Evolutionary conservation across 176 grass and related monocot species (phyloP).

Genomic region (Zoysia pacifica): DNA sequence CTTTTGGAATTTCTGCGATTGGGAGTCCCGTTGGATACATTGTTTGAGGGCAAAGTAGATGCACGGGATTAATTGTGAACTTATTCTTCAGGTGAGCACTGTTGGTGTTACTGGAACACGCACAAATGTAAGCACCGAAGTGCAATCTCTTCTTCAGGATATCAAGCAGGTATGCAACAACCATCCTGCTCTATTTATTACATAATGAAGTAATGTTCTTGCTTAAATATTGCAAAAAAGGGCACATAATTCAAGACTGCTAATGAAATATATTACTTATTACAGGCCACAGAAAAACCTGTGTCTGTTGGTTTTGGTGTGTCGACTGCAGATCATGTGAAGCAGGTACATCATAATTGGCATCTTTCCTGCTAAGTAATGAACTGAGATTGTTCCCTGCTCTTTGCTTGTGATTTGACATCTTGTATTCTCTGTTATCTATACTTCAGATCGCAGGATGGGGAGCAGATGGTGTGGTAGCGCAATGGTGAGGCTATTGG

Average conservation of each 20-base stretch:
- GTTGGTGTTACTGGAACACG: constrained; percentile 92
- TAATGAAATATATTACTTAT: constrained; percentile 34
- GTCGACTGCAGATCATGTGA: constrained; percentile 84
- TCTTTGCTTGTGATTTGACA: constrained; percentile 2
- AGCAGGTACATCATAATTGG: constrained; percentile 62
- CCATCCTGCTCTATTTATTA: constrained; percentile 12
- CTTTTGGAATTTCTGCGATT: background rate
- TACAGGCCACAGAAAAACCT: constrained; percentile 81
- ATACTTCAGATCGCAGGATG: constrained; percentile 63
- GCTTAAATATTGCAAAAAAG: background rate
- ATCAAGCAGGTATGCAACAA: constrained; percentile 73
- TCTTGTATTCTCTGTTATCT: background rate
- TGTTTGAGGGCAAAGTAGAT: constrained; percentile 1
- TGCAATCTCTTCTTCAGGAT: constrained; percentile 86
- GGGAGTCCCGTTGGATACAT: background rate
- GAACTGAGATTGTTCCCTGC: background rate
- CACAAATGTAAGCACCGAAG: constrained; percentile 62
- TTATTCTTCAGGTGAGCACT: constrained; percentile 73
- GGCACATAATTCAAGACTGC: background rate
- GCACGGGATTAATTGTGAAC: constrained; percentile 6
- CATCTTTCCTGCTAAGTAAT: constrained; percentile 18
- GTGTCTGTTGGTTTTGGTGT: constrained; percentile 98
- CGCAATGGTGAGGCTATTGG: constrained; percentile 79
- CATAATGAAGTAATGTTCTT: constrained; percentile 2
- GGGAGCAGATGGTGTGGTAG: constrained; percentile 98